These are phyloP conservation scores for Pezizomycotina sp. DNA, from an alignment of 2,329 filamentous ascomycete species.

Conservation along the genomic window DNA sequence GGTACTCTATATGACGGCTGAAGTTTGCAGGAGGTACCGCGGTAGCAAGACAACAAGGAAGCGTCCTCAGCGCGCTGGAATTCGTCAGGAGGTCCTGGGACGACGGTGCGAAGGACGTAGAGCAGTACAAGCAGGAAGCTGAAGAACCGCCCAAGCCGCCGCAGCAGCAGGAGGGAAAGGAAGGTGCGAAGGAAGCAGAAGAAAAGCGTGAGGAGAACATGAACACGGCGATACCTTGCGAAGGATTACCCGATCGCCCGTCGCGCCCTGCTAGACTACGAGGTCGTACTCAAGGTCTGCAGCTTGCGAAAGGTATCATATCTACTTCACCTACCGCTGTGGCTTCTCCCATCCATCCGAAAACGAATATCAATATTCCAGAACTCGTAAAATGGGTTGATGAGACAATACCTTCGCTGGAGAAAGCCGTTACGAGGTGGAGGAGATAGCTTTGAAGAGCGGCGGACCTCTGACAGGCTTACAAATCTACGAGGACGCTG, in stretches of 20 bases:
- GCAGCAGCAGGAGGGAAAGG: background rate
- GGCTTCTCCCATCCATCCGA: too few relatives aligned
- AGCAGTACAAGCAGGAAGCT: background rate
- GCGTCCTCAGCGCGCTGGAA: conserved; percentile 4
- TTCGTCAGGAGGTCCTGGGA: conserved; percentile 10
- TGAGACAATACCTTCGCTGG: too few relatives aligned
- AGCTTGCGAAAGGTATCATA: too few relatives aligned
- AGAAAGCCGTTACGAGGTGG: too few relatives aligned
- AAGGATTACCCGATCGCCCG: conserved; percentile 8
- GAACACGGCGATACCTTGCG: too few relatives aligned
- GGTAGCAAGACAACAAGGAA: conserved; percentile 5
- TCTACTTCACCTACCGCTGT: too few relatives aligned
- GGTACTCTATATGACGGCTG: conserved; percentile 10
- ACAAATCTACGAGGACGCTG: too few relatives aligned
- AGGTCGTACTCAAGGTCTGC: conserved; percentile 12
- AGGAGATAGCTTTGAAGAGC: too few relatives aligned
- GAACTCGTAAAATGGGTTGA: too few relatives aligned
- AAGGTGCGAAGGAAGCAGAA: background rate
- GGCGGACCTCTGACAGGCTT: too few relatives aligned
- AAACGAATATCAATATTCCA: too few relatives aligned
- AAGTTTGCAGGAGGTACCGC: conserved; percentile 9
- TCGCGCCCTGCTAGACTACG: conserved; percentile 11
- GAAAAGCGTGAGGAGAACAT: too few relatives aligned
- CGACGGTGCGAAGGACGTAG: conserved; percentile 3
- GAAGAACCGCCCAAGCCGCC: background rate